Evolutionary conservation across 2,329 filamentous ascomycete species (phyloP), one percentile per base, ranked within the genome.

Genomic region (Fusarium penzigii): DNA sequence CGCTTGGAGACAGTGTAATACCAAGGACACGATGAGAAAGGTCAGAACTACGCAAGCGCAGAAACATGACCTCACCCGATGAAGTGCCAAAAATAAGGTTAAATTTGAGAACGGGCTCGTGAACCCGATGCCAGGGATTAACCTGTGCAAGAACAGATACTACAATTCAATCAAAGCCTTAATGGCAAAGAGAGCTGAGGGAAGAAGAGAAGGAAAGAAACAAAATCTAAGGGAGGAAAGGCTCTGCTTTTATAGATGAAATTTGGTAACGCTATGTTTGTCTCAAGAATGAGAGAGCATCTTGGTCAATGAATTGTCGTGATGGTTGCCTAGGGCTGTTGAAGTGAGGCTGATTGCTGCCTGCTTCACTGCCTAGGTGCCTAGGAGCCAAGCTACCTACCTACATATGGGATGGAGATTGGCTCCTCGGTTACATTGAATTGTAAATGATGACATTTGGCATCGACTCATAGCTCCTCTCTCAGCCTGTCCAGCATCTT

Each of bases 401-500:
- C n/a, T n/a, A n/a, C n/a, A 58, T 4, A 49, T 58, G 53, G 75
- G 58, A 72, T 74, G 63, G 72, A 76, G 49, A 70, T 72, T 5
- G 70, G 74, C 2, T 75, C 72, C 11, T 69, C 62, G 5, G 68
- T 76, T 3, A 69, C 70, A n/a, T n/a, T n/a, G n/a, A n/a, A n/a
- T 44, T 44, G 17, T 40, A 38, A 14, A 38, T 48, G n/a, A 29
- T 48, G 34, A 39, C 36, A 25, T 25, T 25, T 25, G 20, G 20
- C 20, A 25, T 25, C 7, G 20, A 25, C 20, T 51, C 45, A 55
- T 43, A 20, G 44, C n/a, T 42, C 45, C 40, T 32, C 48, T 47
- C 71, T 66, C 41, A 80, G 57, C 59, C 72, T 70, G 34, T 58
- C 56, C 5, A 70, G 49, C 68, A 83, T 74, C 65, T 75, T 78